Evolutionary conservation across 495 filamentous ascomycete species (phyloP), one percentile per base, ranked within the genome.

Genomic region (Talaromyces wortmannii): DNA sequence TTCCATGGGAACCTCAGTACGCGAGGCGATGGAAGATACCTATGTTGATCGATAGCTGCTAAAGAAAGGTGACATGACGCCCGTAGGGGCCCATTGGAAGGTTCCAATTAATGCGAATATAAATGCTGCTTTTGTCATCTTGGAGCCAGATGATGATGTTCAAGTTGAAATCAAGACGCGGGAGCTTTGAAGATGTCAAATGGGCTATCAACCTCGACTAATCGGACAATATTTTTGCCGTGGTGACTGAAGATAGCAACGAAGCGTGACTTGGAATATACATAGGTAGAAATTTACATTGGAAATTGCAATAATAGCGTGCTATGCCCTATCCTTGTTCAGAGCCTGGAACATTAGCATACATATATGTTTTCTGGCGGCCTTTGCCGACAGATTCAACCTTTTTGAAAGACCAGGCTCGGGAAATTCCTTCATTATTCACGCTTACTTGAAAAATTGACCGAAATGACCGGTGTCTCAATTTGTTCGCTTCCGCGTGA

Each of bases 111-210:
- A 58, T 0, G 55, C 13, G 31, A 64, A 63, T 45, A 63, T 58
- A 1, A 61, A 60, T 31, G 54, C 63, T 32, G 61, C 61, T 8
- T 51, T 58, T 0, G 57, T 56, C 29, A 44, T 72, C 8, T 60
- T 64, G 61, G 56, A 59, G 23, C 67, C 67, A 1, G 63, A 70
- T 55, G 17, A 45, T 11, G 65, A 70, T 56, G 33, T 68, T 16
- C 45, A 67, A 40, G 60, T 70, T 17, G 62, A 68, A 40, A 53
- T 72, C 16, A 56, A 30, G 51, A 36, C 33, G n/a, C 54, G 63
- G 15, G 31, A 63, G 64, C 0, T 62, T 62, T 30, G 63, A 69
- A 18, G 29, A 49, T 49, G 29, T 49, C 13, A 54, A 53, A 4
- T 49, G 42, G 31, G 45, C n/a, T 47, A 54, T 46, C 17, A 46